Evolutionary conservation across 2,329 filamentous ascomycete genomes (phyloP), one percentile per base, ranked within the genome.

Genomic region (Penicillium janthinellum): DNA sequence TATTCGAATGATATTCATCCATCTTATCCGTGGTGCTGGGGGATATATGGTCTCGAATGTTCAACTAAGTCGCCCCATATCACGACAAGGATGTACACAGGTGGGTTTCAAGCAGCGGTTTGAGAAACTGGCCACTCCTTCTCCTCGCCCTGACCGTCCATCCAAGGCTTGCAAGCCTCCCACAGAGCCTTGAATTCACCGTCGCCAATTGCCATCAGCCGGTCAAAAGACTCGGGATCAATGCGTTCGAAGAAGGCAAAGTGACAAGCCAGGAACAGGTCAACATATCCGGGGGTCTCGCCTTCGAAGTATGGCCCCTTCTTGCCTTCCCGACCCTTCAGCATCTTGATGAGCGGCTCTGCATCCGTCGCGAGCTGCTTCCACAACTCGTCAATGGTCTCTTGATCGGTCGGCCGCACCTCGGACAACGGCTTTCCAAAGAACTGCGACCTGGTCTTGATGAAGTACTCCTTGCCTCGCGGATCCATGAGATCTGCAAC

Each of bases 241-340:
- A 65, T 54, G 11, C 68, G 64, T 53, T 73, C 62, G 31, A 62
- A 58, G 61, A 69, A 75, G 31, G 63, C 71, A 54, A 76, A 35
- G 22, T 56, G 45, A n/a, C 62, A 59, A 6, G 65, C 64, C 7
- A 73, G 42, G 31, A 69, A 52, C 17, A 75, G 60, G 58, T 76
- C 74, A 55, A 70, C 73, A 61, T 68, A 75, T 1, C 71, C 66
- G 2, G 70, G 58, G 41, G 52, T 68, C 20, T 73, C 70, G 10
- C 73, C 73, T 48, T 75, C 73, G 7, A 75, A 67, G 58, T 75
- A 76, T 1, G 71, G 72, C 0, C 74, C 74, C 5, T 65, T 67
- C 60, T 75, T 75, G 11, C 69, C 70, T 5, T 62, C 56, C 10
- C 60, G 55, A 0, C 71, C 74, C 34, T 67, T 65, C 39, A 75